phyloP scores from a whole-genome alignment of 257 asterid species.

The Jacaranda copaia region DNA sequence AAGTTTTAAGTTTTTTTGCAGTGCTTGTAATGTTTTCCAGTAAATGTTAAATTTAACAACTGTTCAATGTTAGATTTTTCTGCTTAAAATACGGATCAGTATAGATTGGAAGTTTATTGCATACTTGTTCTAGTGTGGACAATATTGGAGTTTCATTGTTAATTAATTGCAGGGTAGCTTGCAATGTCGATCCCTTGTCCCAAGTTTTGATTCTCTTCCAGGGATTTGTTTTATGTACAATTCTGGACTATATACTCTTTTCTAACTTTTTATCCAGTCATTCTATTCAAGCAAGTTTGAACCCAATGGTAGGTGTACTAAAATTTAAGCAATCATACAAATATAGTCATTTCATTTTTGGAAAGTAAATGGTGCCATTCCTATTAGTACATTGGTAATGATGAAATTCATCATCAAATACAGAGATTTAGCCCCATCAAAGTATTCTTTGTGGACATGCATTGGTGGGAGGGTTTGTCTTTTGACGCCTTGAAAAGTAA shows the following conservation, averaged over 20 bases:
- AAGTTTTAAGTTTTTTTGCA: neutral
- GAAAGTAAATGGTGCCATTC: no score
- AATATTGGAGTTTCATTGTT: neutral
- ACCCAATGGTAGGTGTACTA: no score
- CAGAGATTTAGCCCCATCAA: no score
- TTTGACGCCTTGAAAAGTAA: no score
- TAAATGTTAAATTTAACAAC: neutral
- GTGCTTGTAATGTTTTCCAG: conserved; percentile 9
- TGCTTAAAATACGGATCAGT: neutral
- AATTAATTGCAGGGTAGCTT: neutral
- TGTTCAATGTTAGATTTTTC: neutral
- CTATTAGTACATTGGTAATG: no score
- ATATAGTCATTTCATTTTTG: no score
- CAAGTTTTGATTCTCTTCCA: neutral
- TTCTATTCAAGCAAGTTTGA: neutral
- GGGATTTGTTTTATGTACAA: neutral
- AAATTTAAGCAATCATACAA: no score
- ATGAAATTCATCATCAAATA: no score
- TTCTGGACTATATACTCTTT: neutral
- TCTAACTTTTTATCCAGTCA: neutral
- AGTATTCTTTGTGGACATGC: no score
- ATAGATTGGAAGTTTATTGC: neutral
- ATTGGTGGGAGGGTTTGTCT: no score
- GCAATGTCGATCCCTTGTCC: neutral
- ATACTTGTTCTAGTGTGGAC: conserved; percentile 11